Evolutionary conservation across 805 yeast genomes (phyloP).

Genomic region (Priceomyces carsonii): DNA sequence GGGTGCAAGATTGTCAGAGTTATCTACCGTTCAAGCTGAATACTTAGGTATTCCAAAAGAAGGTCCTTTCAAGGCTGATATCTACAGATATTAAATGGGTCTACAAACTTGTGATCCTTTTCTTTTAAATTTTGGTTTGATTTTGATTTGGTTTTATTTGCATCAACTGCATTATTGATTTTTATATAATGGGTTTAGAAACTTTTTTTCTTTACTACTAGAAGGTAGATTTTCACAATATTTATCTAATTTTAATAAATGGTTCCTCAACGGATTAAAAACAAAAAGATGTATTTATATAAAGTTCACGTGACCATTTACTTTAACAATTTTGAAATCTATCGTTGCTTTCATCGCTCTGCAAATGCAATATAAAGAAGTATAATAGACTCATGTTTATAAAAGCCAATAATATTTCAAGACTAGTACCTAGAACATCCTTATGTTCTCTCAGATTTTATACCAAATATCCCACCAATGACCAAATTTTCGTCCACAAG

Average conservation of each 20-base stretch:
- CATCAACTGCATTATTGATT: slow-evolving; percentile 45
- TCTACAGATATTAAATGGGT: slow-evolving; percentile 82
- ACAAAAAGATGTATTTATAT: no score
- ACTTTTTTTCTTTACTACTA: slow-evolving; percentile 21
- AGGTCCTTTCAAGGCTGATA: slow-evolving; percentile 98
- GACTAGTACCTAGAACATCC: no score
- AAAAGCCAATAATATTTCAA: no score
- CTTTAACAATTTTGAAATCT: no score
- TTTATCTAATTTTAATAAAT: slow-evolving; percentile 24
- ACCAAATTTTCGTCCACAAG: slow-evolving; percentile 20
- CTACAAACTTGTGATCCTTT: slow-evolving; percentile 12
- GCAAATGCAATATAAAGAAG: no score
- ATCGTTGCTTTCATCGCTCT: no score
- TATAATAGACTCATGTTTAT: no score
- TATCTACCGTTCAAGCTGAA: slow-evolving; percentile 82
- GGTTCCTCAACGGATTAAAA: slow-evolving; percentile 44
- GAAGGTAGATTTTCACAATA: slow-evolving; percentile 24
- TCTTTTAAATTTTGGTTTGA: slow-evolving; percentile 7
- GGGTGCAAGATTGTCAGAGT: slow-evolving; percentile 81
- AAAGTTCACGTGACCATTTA: no score
- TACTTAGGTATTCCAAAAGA: slow-evolving; percentile 87
- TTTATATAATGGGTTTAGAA: slow-evolving; percentile 17
- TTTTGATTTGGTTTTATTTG: slow-evolving; percentile 29
- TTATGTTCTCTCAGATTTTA: slow-evolving; percentile 7
- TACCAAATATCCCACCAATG: slow-evolving; percentile 14